phyloP scores from a whole-genome alignment of 768 basidiomycete genomes.

The Suillus subalutaceus region DNA sequence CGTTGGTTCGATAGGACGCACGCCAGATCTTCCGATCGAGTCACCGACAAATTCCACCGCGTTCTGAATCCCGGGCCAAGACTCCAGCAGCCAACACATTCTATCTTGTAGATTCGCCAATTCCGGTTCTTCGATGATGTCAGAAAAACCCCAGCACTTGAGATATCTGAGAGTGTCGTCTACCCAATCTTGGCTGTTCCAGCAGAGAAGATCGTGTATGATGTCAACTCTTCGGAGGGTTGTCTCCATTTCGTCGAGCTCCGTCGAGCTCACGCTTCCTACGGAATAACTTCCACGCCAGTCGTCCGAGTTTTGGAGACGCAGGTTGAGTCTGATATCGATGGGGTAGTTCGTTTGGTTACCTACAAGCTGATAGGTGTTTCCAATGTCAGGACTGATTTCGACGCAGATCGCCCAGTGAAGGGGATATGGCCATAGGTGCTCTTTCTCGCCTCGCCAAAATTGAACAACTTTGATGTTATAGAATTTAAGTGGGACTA shows the following conservation, averaged over 20 bases:
- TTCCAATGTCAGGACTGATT: constrained; percentile 20
- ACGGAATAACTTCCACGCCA: constrained; percentile 30
- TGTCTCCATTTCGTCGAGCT: background rate
- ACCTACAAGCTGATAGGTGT: constrained; percentile 30
- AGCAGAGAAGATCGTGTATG: background rate
- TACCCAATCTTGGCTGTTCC: background rate
- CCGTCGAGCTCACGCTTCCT: constrained; percentile 18
- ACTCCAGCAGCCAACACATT: background rate
- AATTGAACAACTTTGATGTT: constrained; percentile 32
- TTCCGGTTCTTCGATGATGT: background rate
- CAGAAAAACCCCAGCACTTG: background rate
- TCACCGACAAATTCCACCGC: background rate
- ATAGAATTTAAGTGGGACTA: constrained; percentile 19
- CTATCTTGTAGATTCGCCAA: background rate
- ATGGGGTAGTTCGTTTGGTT: constrained; percentile 25
- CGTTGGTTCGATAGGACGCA: background rate
- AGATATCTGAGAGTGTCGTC: background rate
- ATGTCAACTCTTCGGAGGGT: background rate
- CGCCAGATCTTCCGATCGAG: background rate
- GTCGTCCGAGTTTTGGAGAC: constrained; percentile 9
- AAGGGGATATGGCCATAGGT: constrained; percentile 16
- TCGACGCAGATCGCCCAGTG: constrained; percentile 33
- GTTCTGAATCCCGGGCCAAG: background rate
- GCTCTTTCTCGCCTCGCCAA: constrained; percentile 20
- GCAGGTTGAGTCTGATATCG: constrained; percentile 12